Evolutionary conservation across 306 rosid species (phyloP).

Genomic region (Ceratonia siliqua): DNA sequence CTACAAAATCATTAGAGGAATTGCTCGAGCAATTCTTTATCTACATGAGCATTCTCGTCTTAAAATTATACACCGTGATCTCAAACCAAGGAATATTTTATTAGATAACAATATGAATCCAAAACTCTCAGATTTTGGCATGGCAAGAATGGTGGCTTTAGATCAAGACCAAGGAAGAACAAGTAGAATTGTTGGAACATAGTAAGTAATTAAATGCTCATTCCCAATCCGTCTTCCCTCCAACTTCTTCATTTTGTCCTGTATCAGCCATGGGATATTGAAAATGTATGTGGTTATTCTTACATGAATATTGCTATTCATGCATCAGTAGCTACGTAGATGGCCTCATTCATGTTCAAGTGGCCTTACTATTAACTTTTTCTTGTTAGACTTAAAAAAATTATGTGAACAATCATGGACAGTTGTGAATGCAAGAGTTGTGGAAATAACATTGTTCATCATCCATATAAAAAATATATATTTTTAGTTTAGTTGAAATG

Average conservation of each 20-base stretch:
- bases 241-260: neutral
- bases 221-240: no score
- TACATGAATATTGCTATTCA: no score
- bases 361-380: no score
- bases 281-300: no score
- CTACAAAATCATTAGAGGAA: slow-evolving; percentile 35
- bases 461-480: no score
- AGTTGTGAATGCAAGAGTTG: no score
- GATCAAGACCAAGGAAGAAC: slow-evolving; percentile 39
- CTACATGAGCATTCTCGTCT: slow-evolving; percentile 49
- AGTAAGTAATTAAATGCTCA: slow-evolving; percentile 44
- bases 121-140: slow-evolving; percentile 54
- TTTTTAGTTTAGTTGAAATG: neutral
- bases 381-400: no score
- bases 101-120: slow-evolving; percentile 42
- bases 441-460: no score
- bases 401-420: no score
- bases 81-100: slow-evolving; percentile 48
- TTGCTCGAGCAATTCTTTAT: slow-evolving; percentile 46
- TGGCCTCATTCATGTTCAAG: no score
- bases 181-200: slow-evolving; percentile 43
- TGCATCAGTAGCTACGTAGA: no score
- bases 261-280: no score
- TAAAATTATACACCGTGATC: slow-evolving; percentile 46
- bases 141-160: slow-evolving; percentile 36